These are phyloP conservation scores for Barnettozyma hawaiiensis DNA, from an alignment of 1,139 yeast genomes.

Conservation along the genomic window DNA sequence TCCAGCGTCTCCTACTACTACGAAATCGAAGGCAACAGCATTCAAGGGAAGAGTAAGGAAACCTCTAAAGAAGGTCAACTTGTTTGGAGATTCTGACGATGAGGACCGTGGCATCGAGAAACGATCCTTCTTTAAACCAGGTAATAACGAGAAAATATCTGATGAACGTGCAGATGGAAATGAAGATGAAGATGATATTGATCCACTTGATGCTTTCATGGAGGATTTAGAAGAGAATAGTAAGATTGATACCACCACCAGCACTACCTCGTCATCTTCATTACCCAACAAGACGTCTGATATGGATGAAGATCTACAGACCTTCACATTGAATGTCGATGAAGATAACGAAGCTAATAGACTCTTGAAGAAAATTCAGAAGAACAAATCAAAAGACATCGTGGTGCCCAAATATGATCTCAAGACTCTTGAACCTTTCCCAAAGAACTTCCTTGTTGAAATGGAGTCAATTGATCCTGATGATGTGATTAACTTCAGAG, in stretches of 20 bases:
- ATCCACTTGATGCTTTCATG: constrained; percentile 31
- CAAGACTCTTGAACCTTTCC: constrained; percentile 47
- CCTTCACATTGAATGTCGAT: constrained; percentile 26
- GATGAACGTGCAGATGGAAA: constrained; percentile 1
- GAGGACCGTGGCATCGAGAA: constrained; percentile 20
- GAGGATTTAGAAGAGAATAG: constrained; percentile 9
- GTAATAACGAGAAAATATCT: constrained; percentile 16
- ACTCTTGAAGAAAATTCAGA: constrained; percentile 33
- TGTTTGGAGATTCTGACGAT: constrained; percentile 29
- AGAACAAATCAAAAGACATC: constrained; percentile 32
- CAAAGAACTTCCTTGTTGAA: constrained; percentile 61
- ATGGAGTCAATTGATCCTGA: constrained; percentile 41
- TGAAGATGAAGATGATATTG: constrained; percentile 12
- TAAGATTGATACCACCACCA: too few relatives aligned
- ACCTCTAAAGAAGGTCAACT: constrained; percentile 10
- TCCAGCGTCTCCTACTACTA: constrained; percentile 6
- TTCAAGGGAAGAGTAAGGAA: constrained; percentile 3
- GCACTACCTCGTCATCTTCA: too few relatives aligned
- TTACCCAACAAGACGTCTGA: background rate
- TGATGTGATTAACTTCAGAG: constrained; percentile 25
- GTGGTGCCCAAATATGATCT: constrained; percentile 18
- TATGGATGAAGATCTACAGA: constrained; percentile 11
- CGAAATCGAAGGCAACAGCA: constrained; percentile 1
- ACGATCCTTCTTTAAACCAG: constrained; percentile 22
- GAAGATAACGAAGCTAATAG: constrained; percentile 31